These are phyloP conservation scores for Saccharomycopsis selenospora DNA, from an alignment of 805 yeast genomes.

Conservation along the genomic window DNA sequence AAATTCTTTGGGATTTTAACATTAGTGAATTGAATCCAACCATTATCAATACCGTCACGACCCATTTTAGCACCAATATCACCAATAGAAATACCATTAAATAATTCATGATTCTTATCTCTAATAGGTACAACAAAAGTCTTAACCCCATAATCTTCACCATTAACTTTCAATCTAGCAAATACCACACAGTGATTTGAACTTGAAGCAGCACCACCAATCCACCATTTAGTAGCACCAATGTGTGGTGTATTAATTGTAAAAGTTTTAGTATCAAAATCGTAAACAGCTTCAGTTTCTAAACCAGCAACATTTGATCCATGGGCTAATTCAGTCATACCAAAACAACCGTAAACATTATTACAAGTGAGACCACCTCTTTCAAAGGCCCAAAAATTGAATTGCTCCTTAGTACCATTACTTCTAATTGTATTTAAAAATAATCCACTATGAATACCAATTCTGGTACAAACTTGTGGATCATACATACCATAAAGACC, in stretches of 20 bases:
- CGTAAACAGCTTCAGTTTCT: conserved; percentile 86
- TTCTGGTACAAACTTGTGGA: conserved; percentile 72
- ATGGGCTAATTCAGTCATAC: conserved; percentile 89
- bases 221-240: conserved; percentile 98
- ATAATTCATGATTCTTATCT: conserved; percentile 61
- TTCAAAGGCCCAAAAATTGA: conserved; percentile 71
- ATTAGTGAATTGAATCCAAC: conserved; percentile 88
- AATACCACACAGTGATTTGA: conserved; percentile 82
- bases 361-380: conserved; percentile 54
- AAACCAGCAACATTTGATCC: conserved; percentile 92
- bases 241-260: conserved; percentile 78
- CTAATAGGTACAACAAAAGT: conserved; percentile 88
- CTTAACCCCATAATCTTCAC: conserved; percentile 86
- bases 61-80: conserved; percentile 97
- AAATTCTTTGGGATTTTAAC: conserved; percentile 78
- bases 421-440: conserved; percentile 79
- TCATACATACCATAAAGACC: conserved; percentile 59
- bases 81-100: conserved; percentile 79
- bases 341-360: conserved; percentile 71
- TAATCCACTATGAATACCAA: conserved; percentile 83
- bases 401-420: conserved; percentile 80
- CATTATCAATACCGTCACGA: conserved; percentile 90
- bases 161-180: conserved; percentile 75
- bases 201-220: conserved; percentile 95
- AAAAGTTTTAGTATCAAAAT: conserved; percentile 57